These are phyloP conservation scores for Linum lewisii DNA, from an alignment of 345 rosid genomes.

Conservation along the genomic window DNA sequence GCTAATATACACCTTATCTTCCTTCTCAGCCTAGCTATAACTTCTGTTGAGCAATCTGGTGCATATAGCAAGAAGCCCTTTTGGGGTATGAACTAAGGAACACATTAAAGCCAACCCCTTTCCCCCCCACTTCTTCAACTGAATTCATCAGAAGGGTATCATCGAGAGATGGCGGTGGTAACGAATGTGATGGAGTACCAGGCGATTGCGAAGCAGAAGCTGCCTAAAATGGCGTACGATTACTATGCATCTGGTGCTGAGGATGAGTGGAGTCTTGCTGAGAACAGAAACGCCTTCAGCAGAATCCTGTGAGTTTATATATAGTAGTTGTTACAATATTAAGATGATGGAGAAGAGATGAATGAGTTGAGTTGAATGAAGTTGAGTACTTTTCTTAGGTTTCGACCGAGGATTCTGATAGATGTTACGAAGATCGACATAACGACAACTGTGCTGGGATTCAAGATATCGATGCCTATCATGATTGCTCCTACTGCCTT, in stretches of 20 bases:
- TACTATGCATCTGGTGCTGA: constrained; percentile 94
- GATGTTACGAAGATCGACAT: constrained; percentile 85
- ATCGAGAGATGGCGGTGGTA: constrained; percentile 48
- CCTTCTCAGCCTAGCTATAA: too few relatives aligned
- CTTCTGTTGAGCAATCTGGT: not conserved
- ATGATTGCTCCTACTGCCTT: constrained; percentile 94
- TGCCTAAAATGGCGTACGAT: constrained; percentile 93
- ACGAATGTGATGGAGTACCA: constrained; percentile 85
- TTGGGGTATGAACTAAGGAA: not conserved
- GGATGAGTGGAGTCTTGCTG: constrained; percentile 88
- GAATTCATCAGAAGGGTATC: too few relatives aligned
- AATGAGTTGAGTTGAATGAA: too few relatives aligned
- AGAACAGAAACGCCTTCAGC: constrained; percentile 76
- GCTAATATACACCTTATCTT: not conserved
- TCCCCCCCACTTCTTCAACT: too few relatives aligned
- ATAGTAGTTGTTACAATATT: too few relatives aligned
- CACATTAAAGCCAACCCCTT: too few relatives aligned
- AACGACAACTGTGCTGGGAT: constrained; percentile 67
- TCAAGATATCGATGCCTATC: constrained; percentile 89
- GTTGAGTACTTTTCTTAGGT: constrained; percentile 29
- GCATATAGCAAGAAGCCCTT: not conserved
- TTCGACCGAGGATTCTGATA: constrained; percentile 81
- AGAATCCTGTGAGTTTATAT: constrained; percentile 58
- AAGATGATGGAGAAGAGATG: too few relatives aligned
- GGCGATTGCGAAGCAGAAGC: constrained; percentile 69